These are phyloP conservation scores for Dipodascus albidus DNA, from an alignment of 805 yeast species.

Conservation along the genomic window DNA sequence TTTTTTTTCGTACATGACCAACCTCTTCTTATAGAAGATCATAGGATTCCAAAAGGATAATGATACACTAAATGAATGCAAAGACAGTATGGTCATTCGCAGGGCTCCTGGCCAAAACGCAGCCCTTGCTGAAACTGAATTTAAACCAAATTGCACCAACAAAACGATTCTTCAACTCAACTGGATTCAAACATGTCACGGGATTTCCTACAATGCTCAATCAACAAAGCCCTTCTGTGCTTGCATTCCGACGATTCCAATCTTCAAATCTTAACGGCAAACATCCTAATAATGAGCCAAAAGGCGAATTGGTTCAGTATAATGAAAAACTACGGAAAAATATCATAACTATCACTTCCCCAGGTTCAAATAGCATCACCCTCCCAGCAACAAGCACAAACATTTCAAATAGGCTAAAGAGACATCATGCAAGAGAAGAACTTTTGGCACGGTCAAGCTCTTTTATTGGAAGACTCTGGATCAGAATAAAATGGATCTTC, in stretches of 20 bases:
- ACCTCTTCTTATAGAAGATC: not conserved
- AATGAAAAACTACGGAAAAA: not conserved
- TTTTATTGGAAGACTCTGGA: constrained; percentile 28
- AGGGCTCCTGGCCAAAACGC: not conserved
- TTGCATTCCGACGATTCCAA: not conserved
- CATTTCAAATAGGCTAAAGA: not conserved
- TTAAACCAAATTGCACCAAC: not conserved
- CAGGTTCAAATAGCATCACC: not conserved
- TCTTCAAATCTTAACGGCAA: not conserved
- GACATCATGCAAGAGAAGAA: not conserved
- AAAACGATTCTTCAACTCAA: not conserved
- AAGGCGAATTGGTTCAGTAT: not conserved
- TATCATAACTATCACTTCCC: not conserved
- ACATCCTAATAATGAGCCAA: not conserved
- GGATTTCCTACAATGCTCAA: not conserved
- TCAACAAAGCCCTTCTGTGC: too few species aligned
- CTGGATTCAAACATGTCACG: too few species aligned
- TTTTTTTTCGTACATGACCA: not conserved
- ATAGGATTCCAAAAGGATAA: not conserved
- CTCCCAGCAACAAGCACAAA: not conserved
- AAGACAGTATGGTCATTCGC: not conserved
- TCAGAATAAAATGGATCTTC: constrained; percentile 60
- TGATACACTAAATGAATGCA: not conserved
- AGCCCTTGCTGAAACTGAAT: not conserved
- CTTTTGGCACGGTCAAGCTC: not conserved